Evolutionary conservation across 768 basidiomycete species (phyloP).

Genomic region (Baorangia bicolor): DNA sequence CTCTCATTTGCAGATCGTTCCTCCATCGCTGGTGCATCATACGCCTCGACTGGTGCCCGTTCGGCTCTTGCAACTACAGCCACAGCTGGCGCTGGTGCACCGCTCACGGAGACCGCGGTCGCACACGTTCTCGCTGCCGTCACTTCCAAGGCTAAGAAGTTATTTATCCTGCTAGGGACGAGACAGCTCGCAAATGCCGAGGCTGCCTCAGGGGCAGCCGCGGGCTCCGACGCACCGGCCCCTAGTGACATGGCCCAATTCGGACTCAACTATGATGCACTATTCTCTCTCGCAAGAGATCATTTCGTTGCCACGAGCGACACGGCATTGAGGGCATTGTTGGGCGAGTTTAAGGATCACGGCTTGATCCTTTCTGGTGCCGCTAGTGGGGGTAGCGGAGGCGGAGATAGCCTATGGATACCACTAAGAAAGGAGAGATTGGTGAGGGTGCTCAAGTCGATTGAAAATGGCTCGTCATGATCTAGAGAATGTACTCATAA

Average conservation of each 20-base stretch:
- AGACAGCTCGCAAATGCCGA: conserved; percentile 64
- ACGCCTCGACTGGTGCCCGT: conserved; percentile 33
- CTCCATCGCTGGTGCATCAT: conserved; percentile 52
- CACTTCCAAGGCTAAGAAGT: conserved; percentile 79
- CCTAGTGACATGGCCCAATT: conserved; percentile 40
- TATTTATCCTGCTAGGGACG: conserved; percentile 71
- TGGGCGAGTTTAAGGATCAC: conserved; percentile 93
- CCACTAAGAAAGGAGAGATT: conserved; percentile 79
- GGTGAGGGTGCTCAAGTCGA: conserved; percentile 40
- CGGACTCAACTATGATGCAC: conserved; percentile 60
- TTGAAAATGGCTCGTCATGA: conserved; percentile 23
- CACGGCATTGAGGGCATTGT: conserved; percentile 72
- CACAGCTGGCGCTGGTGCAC: conserved; percentile 33
- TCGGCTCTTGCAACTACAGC: conserved; percentile 24
- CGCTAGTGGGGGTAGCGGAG: conserved; percentile 42
- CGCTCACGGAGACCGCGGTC: conserved; percentile 75
- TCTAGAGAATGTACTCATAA: neutral
- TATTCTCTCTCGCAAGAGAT: conserved; percentile 75
- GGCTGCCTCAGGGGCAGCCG: conserved; percentile 6
- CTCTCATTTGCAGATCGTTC: conserved; percentile 64
- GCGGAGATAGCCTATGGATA: conserved; percentile 76
- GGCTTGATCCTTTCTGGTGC: conserved; percentile 61
- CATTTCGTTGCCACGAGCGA: conserved; percentile 90
- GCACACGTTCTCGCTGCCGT: conserved; percentile 84
- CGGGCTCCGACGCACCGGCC: conserved; percentile 6